Conservation (phyloP, 352 stramenopile genomes). For the Thalassiosira livingstoniorum region DNA sequence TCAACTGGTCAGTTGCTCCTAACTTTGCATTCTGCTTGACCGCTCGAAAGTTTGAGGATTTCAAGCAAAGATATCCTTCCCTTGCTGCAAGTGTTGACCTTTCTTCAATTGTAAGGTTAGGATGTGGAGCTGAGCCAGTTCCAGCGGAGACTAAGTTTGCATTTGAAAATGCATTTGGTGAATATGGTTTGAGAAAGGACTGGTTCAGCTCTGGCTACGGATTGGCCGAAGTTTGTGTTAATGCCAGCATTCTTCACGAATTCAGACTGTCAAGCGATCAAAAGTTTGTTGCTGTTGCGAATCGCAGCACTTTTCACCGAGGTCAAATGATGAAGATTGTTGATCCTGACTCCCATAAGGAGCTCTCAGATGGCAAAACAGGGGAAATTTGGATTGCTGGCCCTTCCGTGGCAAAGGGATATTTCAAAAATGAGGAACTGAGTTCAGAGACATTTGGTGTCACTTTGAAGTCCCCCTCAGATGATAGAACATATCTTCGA, state of each 20-base stretch:
- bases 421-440: conserved; percentile 90
- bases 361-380: conserved; percentile 77
- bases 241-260: too few relatives aligned
- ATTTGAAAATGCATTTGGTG: too few relatives aligned
- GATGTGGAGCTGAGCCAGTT: too few relatives aligned
- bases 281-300: conserved; percentile 91
- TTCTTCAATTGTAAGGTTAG: too few relatives aligned
- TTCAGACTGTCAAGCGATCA: too few relatives aligned
- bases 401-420: conserved; percentile 92
- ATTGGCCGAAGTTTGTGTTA: too few relatives aligned
- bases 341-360: conserved; percentile 81
- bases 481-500: conserved; percentile 87
- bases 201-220: not conserved
- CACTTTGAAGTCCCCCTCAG: conserved; percentile 65
- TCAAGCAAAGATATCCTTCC: too few relatives aligned
- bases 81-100: too few relatives aligned
- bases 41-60: conserved; percentile 96
- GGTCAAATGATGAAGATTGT: too few relatives aligned
- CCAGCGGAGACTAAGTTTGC: too few relatives aligned
- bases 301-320: too few relatives aligned
- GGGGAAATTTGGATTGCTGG: conserved; percentile 94
- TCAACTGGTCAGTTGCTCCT: conserved; percentile 96
- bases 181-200: not conserved
- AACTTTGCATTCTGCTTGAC: conserved; percentile 99
- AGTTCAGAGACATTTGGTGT: conserved; percentile 91